Evolutionary conservation across 2,329 filamentous ascomycete species (phyloP).

Genomic region (Nakataea oryzae): DNA sequence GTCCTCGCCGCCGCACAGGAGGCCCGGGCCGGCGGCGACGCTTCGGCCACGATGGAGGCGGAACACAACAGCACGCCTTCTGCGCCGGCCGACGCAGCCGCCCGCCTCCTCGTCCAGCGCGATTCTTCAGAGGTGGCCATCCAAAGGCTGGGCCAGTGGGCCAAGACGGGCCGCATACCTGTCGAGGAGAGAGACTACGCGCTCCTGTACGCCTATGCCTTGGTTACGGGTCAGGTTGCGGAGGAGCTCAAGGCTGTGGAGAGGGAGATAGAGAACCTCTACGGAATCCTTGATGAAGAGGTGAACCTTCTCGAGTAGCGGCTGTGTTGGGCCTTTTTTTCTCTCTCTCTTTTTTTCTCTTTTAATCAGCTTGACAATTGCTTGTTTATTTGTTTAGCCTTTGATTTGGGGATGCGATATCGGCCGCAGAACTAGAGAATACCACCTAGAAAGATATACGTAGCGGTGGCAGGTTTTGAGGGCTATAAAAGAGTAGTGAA

Average conservation of each 20-base stretch:
- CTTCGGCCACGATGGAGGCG: background rate
- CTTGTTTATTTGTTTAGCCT: background rate
- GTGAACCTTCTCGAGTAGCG: conserved; percentile 41
- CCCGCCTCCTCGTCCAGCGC: background rate
- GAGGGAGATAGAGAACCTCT: conserved; percentile 50
- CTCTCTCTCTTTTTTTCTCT: too few species aligned
- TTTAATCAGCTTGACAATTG: background rate
- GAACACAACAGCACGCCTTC: background rate
- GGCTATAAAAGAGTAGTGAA: too few species aligned
- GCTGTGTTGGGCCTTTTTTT: background rate
- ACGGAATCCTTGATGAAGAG: conserved; percentile 53
- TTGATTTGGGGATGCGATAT: too few species aligned
- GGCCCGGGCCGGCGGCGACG: background rate
- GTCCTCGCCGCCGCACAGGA: background rate
- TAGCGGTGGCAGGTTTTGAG: too few species aligned
- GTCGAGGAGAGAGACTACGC: conserved; percentile 77
- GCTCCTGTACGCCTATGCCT: conserved; percentile 79
- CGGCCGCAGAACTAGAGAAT: background rate
- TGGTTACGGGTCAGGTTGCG: conserved; percentile 57
- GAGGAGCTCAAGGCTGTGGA: conserved; percentile 52
- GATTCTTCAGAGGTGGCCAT: background rate
- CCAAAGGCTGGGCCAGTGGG: conserved; percentile 2
- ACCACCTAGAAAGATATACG: background rate
- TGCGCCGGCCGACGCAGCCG: background rate
- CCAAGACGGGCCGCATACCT: conserved; percentile 15